These are phyloP conservation scores for Cornus controversa DNA, from an alignment of 148 eudicot species.

Conservation along the genomic window DNA sequence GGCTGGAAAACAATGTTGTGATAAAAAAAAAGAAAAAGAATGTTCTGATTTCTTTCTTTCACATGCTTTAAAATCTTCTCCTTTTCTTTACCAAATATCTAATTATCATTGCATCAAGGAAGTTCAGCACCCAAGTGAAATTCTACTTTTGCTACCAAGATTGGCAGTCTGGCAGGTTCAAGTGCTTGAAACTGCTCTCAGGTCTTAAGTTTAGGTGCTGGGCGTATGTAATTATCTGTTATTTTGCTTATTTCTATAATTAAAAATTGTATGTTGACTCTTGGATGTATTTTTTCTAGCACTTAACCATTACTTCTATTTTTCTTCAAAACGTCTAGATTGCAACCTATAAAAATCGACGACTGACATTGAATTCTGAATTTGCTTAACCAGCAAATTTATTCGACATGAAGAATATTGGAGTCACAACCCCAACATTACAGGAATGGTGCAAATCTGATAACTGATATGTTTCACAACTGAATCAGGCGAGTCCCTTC, in stretches of 20 bases:
- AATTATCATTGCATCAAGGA: too few relatives aligned
- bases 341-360: not conserved
- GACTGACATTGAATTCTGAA: constrained; percentile 20
- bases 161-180: too few relatives aligned
- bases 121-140: too few relatives aligned
- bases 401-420: constrained; percentile 72
- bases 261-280: too few relatives aligned
- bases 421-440: constrained; percentile 75
- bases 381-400: constrained; percentile 62
- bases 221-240: not conserved
- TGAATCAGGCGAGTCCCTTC: constrained; percentile 12
- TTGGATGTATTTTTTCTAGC: not conserved
- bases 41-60: too few relatives aligned
- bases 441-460: constrained; percentile 60
- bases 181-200: too few relatives aligned
- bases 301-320: not conserved
- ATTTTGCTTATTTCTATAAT: not conserved
- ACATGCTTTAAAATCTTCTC: too few relatives aligned
- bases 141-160: too few relatives aligned
- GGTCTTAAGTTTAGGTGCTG: not conserved
- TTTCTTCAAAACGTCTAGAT: not conserved
- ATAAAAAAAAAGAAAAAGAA: too few relatives aligned
- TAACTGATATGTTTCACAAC: constrained; percentile 18
- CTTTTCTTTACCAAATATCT: too few relatives aligned
- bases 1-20: too few relatives aligned